phyloP scores from a whole-genome alignment of 352 stramenopile species.

The Phytophthora tentaculata region DNA sequence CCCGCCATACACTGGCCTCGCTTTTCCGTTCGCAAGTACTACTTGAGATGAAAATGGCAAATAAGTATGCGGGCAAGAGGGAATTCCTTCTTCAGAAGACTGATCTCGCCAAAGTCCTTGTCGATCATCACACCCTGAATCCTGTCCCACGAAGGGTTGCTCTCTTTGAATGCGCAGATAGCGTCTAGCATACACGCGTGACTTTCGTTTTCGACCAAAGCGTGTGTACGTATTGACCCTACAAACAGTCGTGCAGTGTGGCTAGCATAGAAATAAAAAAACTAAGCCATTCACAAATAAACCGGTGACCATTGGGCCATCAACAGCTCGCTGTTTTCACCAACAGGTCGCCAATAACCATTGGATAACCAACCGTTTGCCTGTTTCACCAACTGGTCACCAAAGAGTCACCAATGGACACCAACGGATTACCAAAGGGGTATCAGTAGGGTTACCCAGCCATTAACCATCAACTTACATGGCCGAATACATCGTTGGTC shows the following conservation, averaged over 20 bases:
- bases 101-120: not conserved
- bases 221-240: not conserved
- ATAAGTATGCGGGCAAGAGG: not conserved
- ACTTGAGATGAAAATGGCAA: not conserved
- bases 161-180: not conserved
- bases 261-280: not conserved
- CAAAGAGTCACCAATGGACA: no score
- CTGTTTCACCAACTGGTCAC: no score
- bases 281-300: not conserved
- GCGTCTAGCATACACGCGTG: conserved; percentile 3
- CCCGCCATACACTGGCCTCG: not conserved
- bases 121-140: not conserved
- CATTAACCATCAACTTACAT: not conserved
- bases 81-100: not conserved
- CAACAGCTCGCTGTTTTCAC: no score
- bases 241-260: not conserved
- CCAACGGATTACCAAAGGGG: not conserved
- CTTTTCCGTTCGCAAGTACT: not conserved
- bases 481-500: not conserved
- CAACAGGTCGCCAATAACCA: no score
- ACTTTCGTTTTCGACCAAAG: not conserved
- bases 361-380: no score
- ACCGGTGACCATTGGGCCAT: no score
- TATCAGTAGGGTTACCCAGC: not conserved
- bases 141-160: not conserved